A percentile compares a stretch with the other conserved stretches of the same genome.
Conservation (phyloP, 768 basidiomycete genomes). For the Coprinellus aureogranulatus region DNA sequence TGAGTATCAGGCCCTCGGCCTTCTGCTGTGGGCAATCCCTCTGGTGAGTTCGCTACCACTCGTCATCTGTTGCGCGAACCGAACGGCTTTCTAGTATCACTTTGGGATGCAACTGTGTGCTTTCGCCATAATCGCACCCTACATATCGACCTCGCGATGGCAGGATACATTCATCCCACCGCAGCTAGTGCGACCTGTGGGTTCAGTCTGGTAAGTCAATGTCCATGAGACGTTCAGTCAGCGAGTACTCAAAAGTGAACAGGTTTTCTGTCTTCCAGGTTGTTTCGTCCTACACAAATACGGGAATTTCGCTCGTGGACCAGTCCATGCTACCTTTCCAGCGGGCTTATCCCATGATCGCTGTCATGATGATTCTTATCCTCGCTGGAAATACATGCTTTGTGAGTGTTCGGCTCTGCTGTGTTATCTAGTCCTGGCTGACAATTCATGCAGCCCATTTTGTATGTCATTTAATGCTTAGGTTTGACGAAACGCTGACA, state of each 20-base stretch:
- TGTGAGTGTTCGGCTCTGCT: constrained; percentile 53
- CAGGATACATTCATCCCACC: constrained; percentile 57
- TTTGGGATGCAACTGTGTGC: constrained; percentile 63
- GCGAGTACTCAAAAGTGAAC: not conserved
- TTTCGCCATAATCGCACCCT: constrained; percentile 78
- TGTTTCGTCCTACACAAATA: constrained; percentile 85
- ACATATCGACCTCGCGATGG: constrained; percentile 66
- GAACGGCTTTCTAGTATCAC: constrained; percentile 61
- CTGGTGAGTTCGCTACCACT: constrained; percentile 47
- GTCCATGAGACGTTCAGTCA: no score
- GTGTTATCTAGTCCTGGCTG: not conserved
- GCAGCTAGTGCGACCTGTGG: constrained; percentile 50
- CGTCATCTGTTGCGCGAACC: constrained; percentile 4
- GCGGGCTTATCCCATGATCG: constrained; percentile 75
- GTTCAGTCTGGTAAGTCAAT: constrained; percentile 59
- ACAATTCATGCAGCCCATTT: constrained; percentile 60
- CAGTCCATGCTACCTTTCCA: constrained; percentile 92
- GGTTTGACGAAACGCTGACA: no score
- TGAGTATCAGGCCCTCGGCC: constrained; percentile 83
- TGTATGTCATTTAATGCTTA: constrained; percentile 58
- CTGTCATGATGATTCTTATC: constrained; percentile 70
- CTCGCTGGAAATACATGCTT: constrained; percentile 92
- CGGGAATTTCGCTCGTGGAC: constrained; percentile 85
- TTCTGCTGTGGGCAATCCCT: constrained; percentile 78
- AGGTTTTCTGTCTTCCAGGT: constrained; percentile 88